These are phyloP conservation scores for Azolla pinnata DNA, from an alignment of 75 land plant genomes.

Conservation along the genomic window DNA sequence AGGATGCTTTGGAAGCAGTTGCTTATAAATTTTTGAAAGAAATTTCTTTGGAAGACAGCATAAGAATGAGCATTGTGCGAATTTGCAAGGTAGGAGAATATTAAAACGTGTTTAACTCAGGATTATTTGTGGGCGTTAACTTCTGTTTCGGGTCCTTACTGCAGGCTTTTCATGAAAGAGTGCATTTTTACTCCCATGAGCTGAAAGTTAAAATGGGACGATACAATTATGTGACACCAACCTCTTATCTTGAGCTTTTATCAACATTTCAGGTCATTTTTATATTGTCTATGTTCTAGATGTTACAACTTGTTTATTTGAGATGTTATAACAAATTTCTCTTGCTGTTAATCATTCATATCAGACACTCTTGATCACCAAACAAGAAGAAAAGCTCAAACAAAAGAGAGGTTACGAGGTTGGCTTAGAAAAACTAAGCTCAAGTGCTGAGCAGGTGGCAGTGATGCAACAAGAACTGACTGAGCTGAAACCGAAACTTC, in stretches of 20 bases:
- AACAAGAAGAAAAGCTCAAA: conserved; percentile 26
- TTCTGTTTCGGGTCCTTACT: not conserved
- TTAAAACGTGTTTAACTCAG: not conserved
- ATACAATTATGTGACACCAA: conserved; percentile 34
- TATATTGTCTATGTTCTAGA: no score
- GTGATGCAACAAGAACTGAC: conserved; percentile 30
- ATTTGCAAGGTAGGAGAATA: conserved; percentile 26
- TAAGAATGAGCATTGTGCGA: conserved; percentile 19
- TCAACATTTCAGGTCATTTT: conserved; percentile 28
- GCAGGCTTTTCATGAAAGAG: conserved; percentile 36
- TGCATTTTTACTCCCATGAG: conserved; percentile 24
- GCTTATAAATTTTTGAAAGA: conserved; percentile 27
- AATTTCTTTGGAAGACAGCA: conserved; percentile 21
- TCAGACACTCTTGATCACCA: conserved; percentile 19
- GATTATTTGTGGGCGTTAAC: no score
- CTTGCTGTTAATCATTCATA: not conserved
- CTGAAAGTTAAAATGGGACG: conserved; percentile 27
- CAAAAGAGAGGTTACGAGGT: conserved; percentile 35
- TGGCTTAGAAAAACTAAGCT: conserved; percentile 26
- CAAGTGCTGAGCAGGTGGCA: conserved; percentile 39
- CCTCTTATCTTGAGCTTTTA: conserved; percentile 31
- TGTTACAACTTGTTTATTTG: not conserved
- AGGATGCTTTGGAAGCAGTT: conserved; percentile 38
- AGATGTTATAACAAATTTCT: not conserved
- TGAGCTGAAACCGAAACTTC: conserved; percentile 28